Evolutionary conservation across 2,329 filamentous ascomycete species (phyloP).

Genomic region (Aureobasidium sp.): DNA sequence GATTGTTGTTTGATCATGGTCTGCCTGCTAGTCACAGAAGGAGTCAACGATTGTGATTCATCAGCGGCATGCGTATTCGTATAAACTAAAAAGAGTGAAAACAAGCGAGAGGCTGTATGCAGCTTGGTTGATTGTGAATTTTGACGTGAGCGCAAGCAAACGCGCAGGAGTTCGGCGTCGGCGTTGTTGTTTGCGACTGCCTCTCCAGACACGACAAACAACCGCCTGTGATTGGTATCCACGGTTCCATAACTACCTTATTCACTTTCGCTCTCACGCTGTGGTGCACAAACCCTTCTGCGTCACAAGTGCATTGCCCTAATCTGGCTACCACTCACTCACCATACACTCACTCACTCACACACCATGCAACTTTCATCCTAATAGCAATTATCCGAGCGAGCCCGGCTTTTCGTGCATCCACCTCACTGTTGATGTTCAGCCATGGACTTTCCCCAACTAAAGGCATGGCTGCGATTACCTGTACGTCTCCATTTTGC

Average conservation of each 20-base stretch:
- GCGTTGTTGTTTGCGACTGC: not conserved
- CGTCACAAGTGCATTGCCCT: conserved; percentile 4
- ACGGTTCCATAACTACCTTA: not conserved
- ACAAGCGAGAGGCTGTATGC: conserved; percentile 1
- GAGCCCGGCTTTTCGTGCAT: not conserved
- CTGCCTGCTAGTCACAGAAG: not conserved
- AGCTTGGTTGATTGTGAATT: not conserved
- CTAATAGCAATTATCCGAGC: not conserved
- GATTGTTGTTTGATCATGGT: not conserved
- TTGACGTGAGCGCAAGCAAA: not conserved
- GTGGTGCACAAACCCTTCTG: not conserved
- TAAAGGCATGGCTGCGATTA: not conserved
- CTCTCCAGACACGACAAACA: not conserved
- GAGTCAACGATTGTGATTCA: not conserved
- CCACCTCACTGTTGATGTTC: not conserved
- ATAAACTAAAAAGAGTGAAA: not conserved
- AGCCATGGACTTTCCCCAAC: conserved; percentile 5
- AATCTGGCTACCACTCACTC: not conserved
- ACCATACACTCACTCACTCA: not conserved
- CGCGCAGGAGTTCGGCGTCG: not conserved
- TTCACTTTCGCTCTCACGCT: not conserved
- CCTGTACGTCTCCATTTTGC: not conserved
- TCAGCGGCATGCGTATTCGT: not conserved
- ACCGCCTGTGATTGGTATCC: not conserved
- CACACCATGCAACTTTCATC: not conserved